Base-by-base conservation (phyloP, 179 eudicot genomes). In the Corrigiola litoralis region DNA sequence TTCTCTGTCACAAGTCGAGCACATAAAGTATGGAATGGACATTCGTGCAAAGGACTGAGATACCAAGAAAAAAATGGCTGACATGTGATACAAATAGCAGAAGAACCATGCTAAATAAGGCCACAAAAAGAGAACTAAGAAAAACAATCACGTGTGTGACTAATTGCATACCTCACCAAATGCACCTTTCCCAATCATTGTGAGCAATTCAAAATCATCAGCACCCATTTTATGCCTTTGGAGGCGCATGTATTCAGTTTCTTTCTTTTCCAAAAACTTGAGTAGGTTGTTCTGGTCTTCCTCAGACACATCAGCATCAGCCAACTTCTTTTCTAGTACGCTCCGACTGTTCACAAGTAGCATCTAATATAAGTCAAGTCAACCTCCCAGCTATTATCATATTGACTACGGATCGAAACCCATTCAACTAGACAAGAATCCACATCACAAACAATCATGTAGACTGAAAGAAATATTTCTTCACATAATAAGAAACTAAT, bases 121-220 rank as follows among this genome's bases (percentile, higher is more conserved):
- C 45, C 61, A 60, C 62, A 10, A 52, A 60, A 68, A 56, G 10
- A n/a, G n/a, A n/a, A 32, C 16, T 32, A 3, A 5, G n/a, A 25
- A 21, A 24, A 48, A 31, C 11, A 50, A 40, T 38, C 44, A 48
- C 62, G 56, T 49, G 44, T n/a, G 24, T 66, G 52, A 20, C 21
- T 18, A 71, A 46, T 66, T 44, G 69, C 70, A 66, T 83, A 92
- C 98, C 98, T 92, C 98, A 11, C 98, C 98, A 82, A 92, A 92
- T 69, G 98, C 98, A 73, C 96, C 98, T 75, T 89, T 92, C 54
- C 98, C 98, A 55, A 92, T 92, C 95, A 92, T 92, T 23, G 98
- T 92, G 67, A 92, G 76, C n/a, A 92, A 66, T 76, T 92, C 98
- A 76, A 92, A 92, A 69, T 92, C 98, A 73, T 89, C 98, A 66